phyloP scores from a whole-genome alignment of 164 flowering plant genomes.

The Aristolochia californica region DNA sequence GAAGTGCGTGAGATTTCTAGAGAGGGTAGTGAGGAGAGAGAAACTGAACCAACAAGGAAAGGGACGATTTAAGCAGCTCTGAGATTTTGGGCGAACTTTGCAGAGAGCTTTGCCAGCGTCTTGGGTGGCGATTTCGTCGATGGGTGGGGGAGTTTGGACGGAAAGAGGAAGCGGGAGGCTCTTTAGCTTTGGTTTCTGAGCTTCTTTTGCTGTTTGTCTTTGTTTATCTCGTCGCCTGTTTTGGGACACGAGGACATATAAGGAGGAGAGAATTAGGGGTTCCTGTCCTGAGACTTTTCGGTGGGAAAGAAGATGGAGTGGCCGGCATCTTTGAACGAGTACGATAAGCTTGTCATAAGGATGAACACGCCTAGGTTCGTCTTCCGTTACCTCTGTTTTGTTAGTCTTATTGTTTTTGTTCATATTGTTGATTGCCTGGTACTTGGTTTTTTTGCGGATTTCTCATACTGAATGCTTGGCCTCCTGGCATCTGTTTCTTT shows the following conservation, averaged over 20 bases:
- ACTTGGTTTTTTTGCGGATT: background rate
- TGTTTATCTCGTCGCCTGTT: constrained; percentile 3
- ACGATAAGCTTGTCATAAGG: constrained; percentile 71
- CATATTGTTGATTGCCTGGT: constrained; percentile 10
- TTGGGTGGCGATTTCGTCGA: constrained; percentile 17
- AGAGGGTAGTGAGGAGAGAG: too few species aligned
- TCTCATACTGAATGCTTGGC: background rate
- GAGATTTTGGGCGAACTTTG: too few species aligned
- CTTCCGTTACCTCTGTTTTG: background rate
- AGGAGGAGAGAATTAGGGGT: background rate
- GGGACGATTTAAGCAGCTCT: too few species aligned
- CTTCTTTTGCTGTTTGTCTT: background rate
- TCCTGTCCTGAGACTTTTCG: background rate
- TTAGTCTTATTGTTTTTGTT: background rate
- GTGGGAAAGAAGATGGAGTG: constrained; percentile 31
- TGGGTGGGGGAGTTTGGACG: constrained; percentile 8
- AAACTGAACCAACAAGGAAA: too few species aligned
- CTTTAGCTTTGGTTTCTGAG: constrained; percentile 4
- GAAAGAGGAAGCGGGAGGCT: constrained; percentile 5
- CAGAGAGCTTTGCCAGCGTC: too few species aligned
- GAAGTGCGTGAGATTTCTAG: too few species aligned
- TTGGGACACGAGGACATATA: background rate
- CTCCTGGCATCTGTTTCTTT: background rate
- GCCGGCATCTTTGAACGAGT: constrained; percentile 48
- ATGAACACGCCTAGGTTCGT: constrained; percentile 87